Evolutionary conservation across 768 basidiomycete genomes (phyloP), one percentile per base, ranked within the genome.

Genomic region (Termitomyces titanicus): DNA sequence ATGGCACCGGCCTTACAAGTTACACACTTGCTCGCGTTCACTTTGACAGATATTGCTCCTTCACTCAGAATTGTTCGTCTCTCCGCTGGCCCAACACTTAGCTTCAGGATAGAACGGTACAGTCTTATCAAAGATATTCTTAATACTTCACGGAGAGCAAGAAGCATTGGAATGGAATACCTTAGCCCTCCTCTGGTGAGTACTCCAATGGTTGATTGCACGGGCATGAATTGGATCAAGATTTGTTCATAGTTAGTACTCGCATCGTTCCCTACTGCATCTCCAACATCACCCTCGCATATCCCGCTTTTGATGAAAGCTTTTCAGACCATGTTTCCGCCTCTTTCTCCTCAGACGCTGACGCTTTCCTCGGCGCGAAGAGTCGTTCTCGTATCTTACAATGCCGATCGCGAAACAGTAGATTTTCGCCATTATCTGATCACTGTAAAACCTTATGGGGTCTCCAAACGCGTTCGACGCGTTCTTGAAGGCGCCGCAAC

Each of bases 401-500:
- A 94, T 69, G 72, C 88, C 18, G 87, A 89, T 20, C 86, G 84
- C 46, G 88, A 84, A 47, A 94, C 94, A 6, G 76, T 99, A 66
- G 94, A 98, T 66, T 84, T 94, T 67, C 85, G 97, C 45, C 97
- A 99, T 73, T 98, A 88, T 68, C 79, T 94, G 60, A 98, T 99
- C 74, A 89, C 92, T 17, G 90, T 99, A 52, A 92, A 94, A 69
- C 89, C 95, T 1, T 90, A 93, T 69, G 96, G 96, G 43, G 86
- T 98, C 34, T 96, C 96, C 17, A 86, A 85, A 65, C 90, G 95
- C 62, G 89, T 99, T 18, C 84, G 94, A 6, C 86, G 86, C 54
- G 79, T 98, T 44, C 79, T 99, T 53, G 91, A 89, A 64, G 85
- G 88, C 47, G 66, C 73, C 15, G 62, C 57, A 22, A 51, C 70